Evolutionary conservation across 2,329 filamentous ascomycete genomes (phyloP), one percentile per base, ranked within the genome.

Genomic region (Chrysoporthe deuterocubensis): DNA sequence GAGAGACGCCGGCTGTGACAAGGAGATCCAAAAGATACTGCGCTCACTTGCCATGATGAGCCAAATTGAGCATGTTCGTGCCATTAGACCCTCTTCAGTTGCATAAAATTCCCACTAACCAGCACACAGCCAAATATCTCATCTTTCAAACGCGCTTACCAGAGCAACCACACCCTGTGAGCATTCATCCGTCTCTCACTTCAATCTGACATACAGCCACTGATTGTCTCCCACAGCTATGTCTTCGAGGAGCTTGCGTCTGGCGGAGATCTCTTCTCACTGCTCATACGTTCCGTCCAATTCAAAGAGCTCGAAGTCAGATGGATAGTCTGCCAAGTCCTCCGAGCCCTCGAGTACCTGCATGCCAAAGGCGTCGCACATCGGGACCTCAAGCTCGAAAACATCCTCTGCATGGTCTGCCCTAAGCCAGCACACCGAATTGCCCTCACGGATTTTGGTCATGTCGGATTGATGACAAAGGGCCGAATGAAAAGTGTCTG

Each of bases 221-320:
- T 70, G 34, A 71, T 54, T 34, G 42, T 9, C 21, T 32, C 46
- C 3, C 14, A 86, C 84, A 44, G 59, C 5, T 87, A 85, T 68
- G 83, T 84, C 0, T 87, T 89, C 67, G 85, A 82, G 1, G 85
- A 89, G 62, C 78, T 89, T 46, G 87, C 87, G 0, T 80, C 82
- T 4, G 82, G 87, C 0, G 85, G 85, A 0, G 85, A 87, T 70
- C 74, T 87, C 2, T 83, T 82, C 74, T 86, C 85, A 0, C 81
- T 85, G 21, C 73, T 84, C 11, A 71, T 77, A 57, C 77, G 78
- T 32, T 77, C 79, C 50, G 74, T 74, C 3, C 57, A 50, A 0
- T 73, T 84, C 37, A 71, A 73, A 1, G 83, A 85, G 67, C 73
- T 80, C 21, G 80, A 83, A n/a, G 75, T 79, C 72, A 80, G 75